Base-by-base conservation (phyloP, 805 yeast species). In the Monosporozyma solicola region DNA sequence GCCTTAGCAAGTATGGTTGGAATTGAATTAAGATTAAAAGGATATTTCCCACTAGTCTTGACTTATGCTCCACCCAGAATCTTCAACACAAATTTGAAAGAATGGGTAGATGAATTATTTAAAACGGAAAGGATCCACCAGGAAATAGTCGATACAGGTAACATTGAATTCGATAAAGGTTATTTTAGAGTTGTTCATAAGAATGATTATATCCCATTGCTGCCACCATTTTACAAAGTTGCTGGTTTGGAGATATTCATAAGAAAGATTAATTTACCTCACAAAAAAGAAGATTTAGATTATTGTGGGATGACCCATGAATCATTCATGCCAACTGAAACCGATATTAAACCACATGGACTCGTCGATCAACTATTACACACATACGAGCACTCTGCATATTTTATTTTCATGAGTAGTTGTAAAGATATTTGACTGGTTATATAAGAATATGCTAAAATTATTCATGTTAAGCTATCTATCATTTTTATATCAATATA, bases 1-100 rank as follows among this genome's bases (percentile, higher is more conserved):
- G 90, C 91, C 0, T 65, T 84, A 50, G 84, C 90, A 1, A 67
- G 74, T 3, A 67, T 87, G 35, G 75, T 80, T 8, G 92, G 85
- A 0, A 72, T 81, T 24, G 94, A 86, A 59, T 72, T 83, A 48
- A 68, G 75, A 52, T 60, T 80, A 20, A 57, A 78, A 61, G 88
- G 87, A 0, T 70, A 69, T 53, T 64, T 77, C 7, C 84, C 86
- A 0, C 62, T 75, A 41, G 79, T 84, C 0, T 66, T 84, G 20
- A 74, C 85, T 1, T 82, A 70, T 67, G 94, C 84, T 1, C 76
- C 80, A 13, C 88, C 92, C 0, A 79, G 79, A 57, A 70, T 85
- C 37, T 89, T 88, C 4, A 82, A 84, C 62, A 57, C 58, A 2
- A 64, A 66, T 2, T 73, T 83, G 64, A 73, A 76, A 31, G 61